These are phyloP conservation scores for Fusarium oxysporum DNA, from an alignment of 2,329 filamentous ascomycete species.

Conservation along the genomic window DNA sequence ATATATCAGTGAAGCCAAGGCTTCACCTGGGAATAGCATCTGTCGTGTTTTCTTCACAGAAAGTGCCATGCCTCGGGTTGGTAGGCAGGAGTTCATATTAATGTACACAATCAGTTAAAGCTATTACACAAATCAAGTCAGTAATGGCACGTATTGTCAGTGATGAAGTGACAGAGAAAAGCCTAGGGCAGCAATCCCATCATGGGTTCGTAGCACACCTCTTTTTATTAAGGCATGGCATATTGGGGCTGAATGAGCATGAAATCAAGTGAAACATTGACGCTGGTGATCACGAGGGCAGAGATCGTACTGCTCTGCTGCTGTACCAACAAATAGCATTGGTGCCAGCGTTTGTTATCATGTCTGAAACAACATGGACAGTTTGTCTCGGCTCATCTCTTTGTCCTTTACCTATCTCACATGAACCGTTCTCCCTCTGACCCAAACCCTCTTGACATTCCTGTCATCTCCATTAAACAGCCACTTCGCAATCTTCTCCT, in stretches of 20 bases:
- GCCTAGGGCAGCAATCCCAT: neutral
- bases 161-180: neutral
- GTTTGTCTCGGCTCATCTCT: neutral
- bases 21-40: neutral
- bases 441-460: conserved; percentile 91
- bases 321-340: neutral
- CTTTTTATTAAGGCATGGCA: neutral
- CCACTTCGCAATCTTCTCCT: conserved; percentile 92
- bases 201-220: conserved; percentile 4
- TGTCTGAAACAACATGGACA: neutral
- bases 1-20: neutral
- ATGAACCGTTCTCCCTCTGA: conserved; percentile 85
- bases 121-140: neutral
- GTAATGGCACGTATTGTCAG: neutral
- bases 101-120: neutral
- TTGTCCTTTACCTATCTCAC: neutral
- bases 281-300: neutral
- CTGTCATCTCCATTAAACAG: conserved; percentile 92
- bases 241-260: neutral
- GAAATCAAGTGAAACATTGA: neutral
- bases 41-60: neutral
- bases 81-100: neutral
- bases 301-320: neutral
- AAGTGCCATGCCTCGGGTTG: neutral
- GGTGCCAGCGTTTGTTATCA: neutral